Evolutionary conservation across 2,329 filamentous ascomycete genomes (phyloP).

Genomic region (Aspergillus jensenii): DNA sequence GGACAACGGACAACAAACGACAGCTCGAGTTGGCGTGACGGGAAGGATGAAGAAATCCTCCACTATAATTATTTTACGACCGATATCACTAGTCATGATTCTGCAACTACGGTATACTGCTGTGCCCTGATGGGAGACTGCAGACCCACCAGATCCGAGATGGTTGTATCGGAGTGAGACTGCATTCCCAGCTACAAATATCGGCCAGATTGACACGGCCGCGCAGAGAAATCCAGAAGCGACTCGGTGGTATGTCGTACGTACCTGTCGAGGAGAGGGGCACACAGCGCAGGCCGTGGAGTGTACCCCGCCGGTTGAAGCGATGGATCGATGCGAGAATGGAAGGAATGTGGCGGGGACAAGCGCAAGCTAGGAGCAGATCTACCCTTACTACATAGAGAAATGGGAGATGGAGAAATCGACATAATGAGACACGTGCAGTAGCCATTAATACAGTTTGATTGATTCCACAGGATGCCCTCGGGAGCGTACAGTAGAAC

Average conservation of each 20-base stretch:
- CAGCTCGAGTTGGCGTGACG: neutral
- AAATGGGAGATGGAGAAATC: neutral
- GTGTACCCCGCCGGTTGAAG: slow-evolving; percentile 3
- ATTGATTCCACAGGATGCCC: neutral
- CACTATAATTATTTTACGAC: neutral
- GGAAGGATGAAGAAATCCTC: neutral
- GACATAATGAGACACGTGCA: slow-evolving; percentile 12
- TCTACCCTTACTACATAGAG: slow-evolving; percentile 5
- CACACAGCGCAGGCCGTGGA: slow-evolving; percentile 9
- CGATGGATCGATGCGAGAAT: neutral
- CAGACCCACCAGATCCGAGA: neutral
- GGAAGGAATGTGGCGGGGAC: neutral
- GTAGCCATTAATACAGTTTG: neutral
- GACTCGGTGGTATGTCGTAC: neutral
- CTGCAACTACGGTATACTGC: neutral
- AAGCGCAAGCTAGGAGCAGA: neutral
- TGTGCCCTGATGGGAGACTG: neutral
- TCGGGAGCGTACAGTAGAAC: neutral
- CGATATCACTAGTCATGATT: neutral
- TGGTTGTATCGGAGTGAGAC: neutral
- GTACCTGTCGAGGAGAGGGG: neutral
- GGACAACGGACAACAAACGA: neutral
- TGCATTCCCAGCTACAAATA: neutral
- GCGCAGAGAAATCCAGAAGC: neutral
- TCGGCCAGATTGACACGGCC: neutral